phyloP scores from a whole-genome alignment of 176 grass and related monocot species.

The Chrysopogon serrulatus region DNA sequence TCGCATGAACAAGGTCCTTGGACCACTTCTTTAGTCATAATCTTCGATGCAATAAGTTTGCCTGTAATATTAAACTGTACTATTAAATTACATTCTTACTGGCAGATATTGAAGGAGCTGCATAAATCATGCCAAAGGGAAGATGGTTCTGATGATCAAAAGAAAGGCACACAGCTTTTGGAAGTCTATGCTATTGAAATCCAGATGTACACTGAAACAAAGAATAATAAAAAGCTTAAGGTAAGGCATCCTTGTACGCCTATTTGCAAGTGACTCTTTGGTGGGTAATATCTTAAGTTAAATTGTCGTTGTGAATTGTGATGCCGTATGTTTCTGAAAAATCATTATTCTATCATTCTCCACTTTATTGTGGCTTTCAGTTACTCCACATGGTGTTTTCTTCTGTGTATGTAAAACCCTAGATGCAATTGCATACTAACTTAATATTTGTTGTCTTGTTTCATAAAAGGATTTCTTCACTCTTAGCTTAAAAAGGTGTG shows the following conservation, averaged over 20 bases:
- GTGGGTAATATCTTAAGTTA: not conserved
- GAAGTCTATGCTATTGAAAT: conserved; percentile 99
- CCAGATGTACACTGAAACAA: conserved; percentile 99
- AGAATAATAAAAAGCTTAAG: conserved; percentile 99
- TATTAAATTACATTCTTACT: not conserved
- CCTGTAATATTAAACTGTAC: not conserved
- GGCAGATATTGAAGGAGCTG: conserved; percentile 78
- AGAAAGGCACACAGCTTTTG: conserved; percentile 99
- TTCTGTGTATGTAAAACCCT: not conserved
- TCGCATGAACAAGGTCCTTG: conserved; percentile 89
- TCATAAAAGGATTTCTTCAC: not conserved
- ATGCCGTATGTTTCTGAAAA: not conserved
- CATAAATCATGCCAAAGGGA: conserved; percentile 96
- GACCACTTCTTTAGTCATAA: not conserved
- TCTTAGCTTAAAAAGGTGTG: not conserved
- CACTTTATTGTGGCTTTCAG: not conserved
- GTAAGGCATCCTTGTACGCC: conserved; percentile 21
- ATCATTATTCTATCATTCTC: not conserved
- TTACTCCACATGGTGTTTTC: not conserved
- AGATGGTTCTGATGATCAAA: conserved; percentile 99
- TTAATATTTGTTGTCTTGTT: not conserved
- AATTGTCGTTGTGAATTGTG: not conserved
- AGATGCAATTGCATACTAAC: not conserved
- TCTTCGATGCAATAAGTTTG: not conserved
- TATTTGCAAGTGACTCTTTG: not conserved